A percentile compares a stretch with the other conserved stretches of the same genome.
Conservation (phyloP, 2,329 filamentous ascomycete species). For the Colletotrichum siamense region DNA sequence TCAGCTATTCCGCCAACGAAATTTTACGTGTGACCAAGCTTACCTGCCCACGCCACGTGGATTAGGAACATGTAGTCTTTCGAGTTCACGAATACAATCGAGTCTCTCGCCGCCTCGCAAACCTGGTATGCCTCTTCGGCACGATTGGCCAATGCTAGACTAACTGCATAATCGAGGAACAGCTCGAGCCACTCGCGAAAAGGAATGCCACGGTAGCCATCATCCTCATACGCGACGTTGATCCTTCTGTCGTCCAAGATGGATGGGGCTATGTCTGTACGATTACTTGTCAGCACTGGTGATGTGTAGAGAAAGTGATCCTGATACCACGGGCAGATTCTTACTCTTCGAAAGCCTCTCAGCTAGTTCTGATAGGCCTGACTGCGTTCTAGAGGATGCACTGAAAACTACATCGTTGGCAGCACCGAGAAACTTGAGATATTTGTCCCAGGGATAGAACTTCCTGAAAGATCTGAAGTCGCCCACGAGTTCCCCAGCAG, state of each 20-base stretch:
- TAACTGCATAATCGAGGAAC: slow-evolving; percentile 86
- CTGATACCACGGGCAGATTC: slow-evolving; percentile 29
- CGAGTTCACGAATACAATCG: slow-evolving; percentile 81
- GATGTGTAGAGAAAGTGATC: background rate
- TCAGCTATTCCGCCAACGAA: background rate
- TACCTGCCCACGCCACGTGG: slow-evolving; percentile 78
- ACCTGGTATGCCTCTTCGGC: slow-evolving; percentile 78
- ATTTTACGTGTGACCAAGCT: background rate
- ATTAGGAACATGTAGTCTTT: slow-evolving; percentile 73
- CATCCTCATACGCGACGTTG: slow-evolving; percentile 40
- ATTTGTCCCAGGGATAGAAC: slow-evolving; percentile 72
- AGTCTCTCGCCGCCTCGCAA: slow-evolving; percentile 78
- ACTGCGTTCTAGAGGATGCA: slow-evolving; percentile 16
- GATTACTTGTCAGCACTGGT: background rate
- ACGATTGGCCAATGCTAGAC: slow-evolving; percentile 72
- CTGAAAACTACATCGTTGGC: slow-evolving; percentile 23
- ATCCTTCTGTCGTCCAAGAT: slow-evolving; percentile 19
- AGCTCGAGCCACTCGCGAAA: slow-evolving; percentile 89
- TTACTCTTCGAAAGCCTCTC: slow-evolving; percentile 60
- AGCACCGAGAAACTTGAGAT: slow-evolving; percentile 61
- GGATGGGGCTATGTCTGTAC: slow-evolving; percentile 36
- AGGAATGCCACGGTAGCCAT: slow-evolving; percentile 73
- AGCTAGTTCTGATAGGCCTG: slow-evolving; percentile 49
- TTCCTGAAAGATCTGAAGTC: slow-evolving; percentile 68
- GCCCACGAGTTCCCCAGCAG: slow-evolving; percentile 64